A percentile compares a stretch with the other conserved stretches of the same genome.
Conservation (phyloP, 441 rosid species). For the Croton setiger region DNA sequence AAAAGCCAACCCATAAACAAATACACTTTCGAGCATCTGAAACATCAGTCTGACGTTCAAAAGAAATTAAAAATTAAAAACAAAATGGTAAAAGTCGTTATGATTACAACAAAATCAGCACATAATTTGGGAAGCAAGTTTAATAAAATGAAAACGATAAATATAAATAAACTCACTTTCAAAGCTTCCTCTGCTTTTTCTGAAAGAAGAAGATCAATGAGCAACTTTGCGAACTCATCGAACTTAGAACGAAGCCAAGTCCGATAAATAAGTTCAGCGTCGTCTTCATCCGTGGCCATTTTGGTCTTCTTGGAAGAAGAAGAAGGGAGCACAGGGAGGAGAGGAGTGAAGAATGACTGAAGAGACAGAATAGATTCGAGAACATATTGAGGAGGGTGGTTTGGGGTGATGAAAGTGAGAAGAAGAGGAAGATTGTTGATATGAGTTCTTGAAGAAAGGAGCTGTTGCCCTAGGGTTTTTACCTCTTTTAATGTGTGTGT, state of each 20-base stretch:
- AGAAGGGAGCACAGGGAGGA: constrained; percentile 69
- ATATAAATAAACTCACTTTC: constrained; percentile 36
- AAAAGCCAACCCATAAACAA: not conserved
- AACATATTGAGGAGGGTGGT: constrained; percentile 53
- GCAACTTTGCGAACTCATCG: constrained; percentile 57
- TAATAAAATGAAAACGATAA: not conserved
- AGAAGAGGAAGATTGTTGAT: constrained; percentile 79
- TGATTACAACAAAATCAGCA: no score
- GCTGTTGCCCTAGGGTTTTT: constrained; percentile 56
- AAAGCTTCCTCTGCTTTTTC: constrained; percentile 52
- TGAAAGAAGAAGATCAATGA: constrained; percentile 47
- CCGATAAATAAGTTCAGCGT: constrained; percentile 54
- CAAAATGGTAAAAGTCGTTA: not conserved
- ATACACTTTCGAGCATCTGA: no score
- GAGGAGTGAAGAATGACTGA: constrained; percentile 81
- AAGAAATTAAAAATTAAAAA: not conserved
- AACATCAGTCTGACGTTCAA: not conserved
- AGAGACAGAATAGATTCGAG: constrained; percentile 85
- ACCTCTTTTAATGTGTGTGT: constrained; percentile 51
- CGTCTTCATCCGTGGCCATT: constrained; percentile 14
- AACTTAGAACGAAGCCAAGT: constrained; percentile 84
- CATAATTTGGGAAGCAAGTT: no score
- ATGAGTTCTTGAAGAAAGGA: constrained; percentile 65
- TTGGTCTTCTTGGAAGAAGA: constrained; percentile 25
- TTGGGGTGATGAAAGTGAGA: constrained; percentile 55